Conservation (phyloP, 1,284 basidiomycete species). For the Puccinia novopanici region DNA sequence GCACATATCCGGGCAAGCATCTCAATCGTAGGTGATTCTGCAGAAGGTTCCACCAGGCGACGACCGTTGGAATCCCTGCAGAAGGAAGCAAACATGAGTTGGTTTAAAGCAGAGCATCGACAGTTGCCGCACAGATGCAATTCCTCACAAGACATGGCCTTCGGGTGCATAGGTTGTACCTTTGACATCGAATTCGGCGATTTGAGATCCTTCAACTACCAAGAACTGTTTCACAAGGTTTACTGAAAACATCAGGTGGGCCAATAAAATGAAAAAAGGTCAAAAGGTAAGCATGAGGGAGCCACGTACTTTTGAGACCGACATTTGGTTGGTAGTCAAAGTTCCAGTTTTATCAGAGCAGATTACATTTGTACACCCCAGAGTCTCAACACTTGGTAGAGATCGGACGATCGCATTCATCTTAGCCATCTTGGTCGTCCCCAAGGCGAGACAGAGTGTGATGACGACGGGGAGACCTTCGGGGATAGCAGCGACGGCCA, state of each 20-base stretch:
- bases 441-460: constrained; percentile 90
- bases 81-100: background rate
- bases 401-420: constrained; percentile 94
- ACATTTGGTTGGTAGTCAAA: constrained; percentile 75
- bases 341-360: constrained; percentile 92
- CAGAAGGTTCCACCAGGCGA: constrained; percentile 39
- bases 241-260: background rate
- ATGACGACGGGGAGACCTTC: constrained; percentile 94
- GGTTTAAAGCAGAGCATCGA: background rate
- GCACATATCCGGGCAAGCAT: constrained; percentile 78
- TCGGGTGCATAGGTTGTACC: constrained; percentile 85
- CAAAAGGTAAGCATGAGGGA: background rate
- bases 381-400: constrained; percentile 90
- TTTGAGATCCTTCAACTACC: constrained; percentile 67
- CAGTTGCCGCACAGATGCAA: background rate
- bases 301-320: constrained; percentile 72
- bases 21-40: constrained; percentile 50
- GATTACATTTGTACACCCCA: constrained; percentile 93
- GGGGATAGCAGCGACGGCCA: constrained; percentile 93
- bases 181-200: constrained; percentile 76
- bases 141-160: constrained; percentile 66
- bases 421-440: constrained; percentile 96
- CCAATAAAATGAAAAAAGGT: background rate
- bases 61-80: constrained; percentile 31
- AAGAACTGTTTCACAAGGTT: constrained; percentile 66